Evolutionary conservation across 345 rosid genomes (phyloP), one percentile per base, ranked within the genome.

Genomic region (Sonneratia alba): DNA sequence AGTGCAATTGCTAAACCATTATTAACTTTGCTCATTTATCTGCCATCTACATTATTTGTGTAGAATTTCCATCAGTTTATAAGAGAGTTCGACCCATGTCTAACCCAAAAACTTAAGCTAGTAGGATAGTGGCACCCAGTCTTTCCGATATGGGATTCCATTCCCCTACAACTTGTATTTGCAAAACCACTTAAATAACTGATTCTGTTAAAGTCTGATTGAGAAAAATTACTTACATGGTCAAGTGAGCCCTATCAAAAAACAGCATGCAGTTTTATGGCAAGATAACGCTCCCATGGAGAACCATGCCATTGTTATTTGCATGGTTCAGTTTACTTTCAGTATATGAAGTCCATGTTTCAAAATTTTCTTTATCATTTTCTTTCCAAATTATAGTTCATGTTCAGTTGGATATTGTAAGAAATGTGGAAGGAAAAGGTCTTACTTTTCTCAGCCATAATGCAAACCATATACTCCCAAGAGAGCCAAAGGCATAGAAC

Each of bases 401-500:
- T 62, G 66, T 27, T 32, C 38, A 27, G 6, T 15, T 32, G 37
- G 38, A 34, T 34, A 27, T 3, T 15, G 7, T 27, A 62, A 62
- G 37, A 62, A 11, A 24, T 27, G 19, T 10, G 27, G 38, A 18
- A 62, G 13, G 19, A 62, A 68, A 66, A 32, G 10, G 4, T 73
- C 84, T 76, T 81, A 91, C 97, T 74, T 86, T 85, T 78, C 72
- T 85, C 40, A 84, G 75, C 97, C 98, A 90, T 22, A 88, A 76
- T 56, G 83, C 78, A 84, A 94, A 87, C 98, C 98, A 94, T 57
- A 94, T 83, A 77, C 89, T 87, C 73, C 97, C 98, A 3, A 94
- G 93, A 73, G 98, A 91, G 48, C 98, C 98, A 82, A 91, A 94
- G 6, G 93, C 80, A 74, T 90, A 94, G 87, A 91, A 91, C 66